Base-by-base conservation (phyloP, 352 stramenopile species). In the Vaucheria bursata region DNA sequence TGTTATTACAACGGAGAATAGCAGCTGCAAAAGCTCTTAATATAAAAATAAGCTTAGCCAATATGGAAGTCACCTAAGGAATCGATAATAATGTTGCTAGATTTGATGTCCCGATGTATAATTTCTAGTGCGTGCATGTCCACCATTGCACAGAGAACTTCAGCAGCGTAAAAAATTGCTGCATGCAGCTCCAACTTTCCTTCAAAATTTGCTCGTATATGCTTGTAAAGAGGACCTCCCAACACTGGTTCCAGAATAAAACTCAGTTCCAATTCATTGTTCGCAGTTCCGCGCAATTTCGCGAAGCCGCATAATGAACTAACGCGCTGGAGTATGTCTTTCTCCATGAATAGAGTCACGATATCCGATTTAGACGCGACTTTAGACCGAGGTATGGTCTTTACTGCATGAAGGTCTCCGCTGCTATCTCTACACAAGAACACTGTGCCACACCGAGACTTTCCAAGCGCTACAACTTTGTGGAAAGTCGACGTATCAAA, bases 121-220 rank as follows among this genome's bases (percentile, higher is more conserved):
- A 98, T 98, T 1, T 95, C 94, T 6, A 98, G 83, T 31, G 94
- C 90, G 88, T 99, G 97, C 45, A 99, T 94, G 36, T 91, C 95
- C 79, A 94, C 92, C 78, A 99, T 97, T 4, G 96, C 97, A 80
- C 96, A 89, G 50, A 97, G 89, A 76, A 97, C 96, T 85, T 99
- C 95, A 0, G 94, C 94, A 53, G 97, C 94, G 86, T 99, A 99
- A 37, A 74, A 82, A 40, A 38, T 36, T 4, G 71, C 50, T 0
- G 52, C 36, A 12, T 35, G 3, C 12, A 73, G 29, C 70, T 72
- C 64, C 1, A 82, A 53, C 68, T 69, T 64, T 1, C 77, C 77
- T 1, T 8, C 37, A 7, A 32, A 34, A 4, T 59, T 73, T 25
- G 49, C 77, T 12, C 77, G 40, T 12, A 82, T 74, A 32, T 82